Evolutionary conservation across 257 asterid species (phyloP).

Genomic region (Verbascum thapsus): DNA sequence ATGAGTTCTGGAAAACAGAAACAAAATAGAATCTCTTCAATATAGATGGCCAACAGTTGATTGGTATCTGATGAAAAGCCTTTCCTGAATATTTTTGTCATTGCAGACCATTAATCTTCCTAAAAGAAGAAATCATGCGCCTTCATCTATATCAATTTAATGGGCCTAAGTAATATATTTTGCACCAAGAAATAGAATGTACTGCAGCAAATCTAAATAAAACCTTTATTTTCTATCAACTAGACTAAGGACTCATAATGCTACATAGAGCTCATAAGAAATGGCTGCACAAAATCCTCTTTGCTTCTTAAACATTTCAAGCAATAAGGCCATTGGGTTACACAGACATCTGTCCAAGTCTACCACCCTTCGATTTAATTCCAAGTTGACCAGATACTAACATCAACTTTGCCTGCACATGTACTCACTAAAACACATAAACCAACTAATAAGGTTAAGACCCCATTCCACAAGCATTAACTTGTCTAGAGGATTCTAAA

Average conservation of each 20-base stretch:
- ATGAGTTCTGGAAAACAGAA: background rate
- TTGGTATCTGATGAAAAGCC: background rate
- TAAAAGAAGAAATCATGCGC: background rate
- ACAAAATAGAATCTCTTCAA: background rate
- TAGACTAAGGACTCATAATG: conserved; percentile 3
- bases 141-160: background rate
- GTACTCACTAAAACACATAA: background rate
- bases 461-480: conserved; percentile 1
- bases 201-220: background rate
- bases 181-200: background rate
- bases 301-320: background rate
- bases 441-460: background rate
- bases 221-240: background rate
- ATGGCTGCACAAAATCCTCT: background rate
- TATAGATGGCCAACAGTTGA: background rate
- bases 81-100: background rate
- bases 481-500: background rate
- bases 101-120: background rate
- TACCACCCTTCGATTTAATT: background rate
- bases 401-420: background rate
- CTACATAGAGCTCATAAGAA: background rate
- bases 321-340: conserved; percentile 6
- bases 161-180: background rate
- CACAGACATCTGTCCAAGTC: background rate
- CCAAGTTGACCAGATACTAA: background rate